These are phyloP conservation scores for Xerocomus subilludens DNA, from an alignment of 1,284 basidiomycete species.

Conservation along the genomic window DNA sequence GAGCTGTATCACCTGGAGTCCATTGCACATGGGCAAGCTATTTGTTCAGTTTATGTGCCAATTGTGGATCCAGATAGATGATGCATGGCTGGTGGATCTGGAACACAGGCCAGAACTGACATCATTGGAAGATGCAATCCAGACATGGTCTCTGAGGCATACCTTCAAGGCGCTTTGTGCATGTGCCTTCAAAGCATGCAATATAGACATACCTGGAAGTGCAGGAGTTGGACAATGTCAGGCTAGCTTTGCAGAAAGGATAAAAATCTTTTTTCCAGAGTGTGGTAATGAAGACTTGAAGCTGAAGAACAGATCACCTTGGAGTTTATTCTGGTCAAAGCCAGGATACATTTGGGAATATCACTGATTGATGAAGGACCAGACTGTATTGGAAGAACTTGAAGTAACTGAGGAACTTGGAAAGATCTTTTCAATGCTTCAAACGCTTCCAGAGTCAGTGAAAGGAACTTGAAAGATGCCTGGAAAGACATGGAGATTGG, in stretches of 20 bases:
- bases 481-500: background rate
- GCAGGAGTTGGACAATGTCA: background rate
- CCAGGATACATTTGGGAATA: constrained; percentile 11
- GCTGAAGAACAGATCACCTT: background rate
- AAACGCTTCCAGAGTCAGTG: background rate
- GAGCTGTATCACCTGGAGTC: background rate
- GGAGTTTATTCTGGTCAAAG: background rate
- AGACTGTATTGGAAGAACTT: background rate
- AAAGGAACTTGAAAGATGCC: background rate
- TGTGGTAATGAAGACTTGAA: background rate
- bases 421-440: background rate
- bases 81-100: background rate
- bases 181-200: too few relatives aligned
- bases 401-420: background rate
- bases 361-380: background rate
- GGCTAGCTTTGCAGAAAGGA: background rate
- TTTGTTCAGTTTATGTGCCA: constrained; percentile 12
- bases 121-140: background rate
- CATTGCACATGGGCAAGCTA: background rate
- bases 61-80: background rate
- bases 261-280: constrained; percentile 5
- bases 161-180: too few relatives aligned
- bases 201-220: constrained; percentile 3
- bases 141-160: background rate
- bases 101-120: background rate